These are phyloP conservation scores for Misopates orontium DNA, from an alignment of 257 asterid species.

Conservation along the genomic window DNA sequence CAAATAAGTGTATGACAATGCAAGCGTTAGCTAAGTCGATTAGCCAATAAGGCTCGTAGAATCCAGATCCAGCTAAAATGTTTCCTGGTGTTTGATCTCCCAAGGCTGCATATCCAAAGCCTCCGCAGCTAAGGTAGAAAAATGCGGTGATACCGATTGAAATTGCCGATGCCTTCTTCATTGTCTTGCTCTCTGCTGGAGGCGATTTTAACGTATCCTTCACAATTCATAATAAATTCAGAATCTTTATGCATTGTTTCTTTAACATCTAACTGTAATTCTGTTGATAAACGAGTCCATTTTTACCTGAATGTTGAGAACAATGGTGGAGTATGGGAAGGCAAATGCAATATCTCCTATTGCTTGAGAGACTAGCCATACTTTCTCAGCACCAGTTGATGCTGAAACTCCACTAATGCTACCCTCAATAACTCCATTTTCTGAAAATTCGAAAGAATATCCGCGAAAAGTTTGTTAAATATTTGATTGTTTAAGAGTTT, in stretches of 20 bases:
- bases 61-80: conserved; percentile 63
- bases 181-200: conserved; percentile 65
- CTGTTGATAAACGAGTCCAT: too few species aligned
- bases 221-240: conserved; percentile 14
- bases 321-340: conserved; percentile 65
- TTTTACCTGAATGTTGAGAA: conserved; percentile 74
- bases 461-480: too few species aligned
- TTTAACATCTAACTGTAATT: too few species aligned
- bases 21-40: conserved; percentile 68
- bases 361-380: conserved; percentile 74
- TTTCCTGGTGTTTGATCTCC: conserved; percentile 71
- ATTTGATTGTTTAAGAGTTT: not conserved
- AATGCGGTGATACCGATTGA: conserved; percentile 57
- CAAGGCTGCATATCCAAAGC: conserved; percentile 81
- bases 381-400: conserved; percentile 52
- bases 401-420: conserved; percentile 61
- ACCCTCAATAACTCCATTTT: conserved; percentile 62
- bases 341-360: conserved; percentile 82
- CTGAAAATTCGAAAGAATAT: conserved; percentile 39
- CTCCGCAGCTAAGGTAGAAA: conserved; percentile 70
- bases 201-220: conserved; percentile 75
- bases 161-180: conserved; percentile 66
- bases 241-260: conserved; percentile 1
- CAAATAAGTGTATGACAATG: conserved; percentile 63
- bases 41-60: conserved; percentile 68